Conservation (phyloP, 345 rosid genomes). For the Excoecaria agallocha region DNA sequence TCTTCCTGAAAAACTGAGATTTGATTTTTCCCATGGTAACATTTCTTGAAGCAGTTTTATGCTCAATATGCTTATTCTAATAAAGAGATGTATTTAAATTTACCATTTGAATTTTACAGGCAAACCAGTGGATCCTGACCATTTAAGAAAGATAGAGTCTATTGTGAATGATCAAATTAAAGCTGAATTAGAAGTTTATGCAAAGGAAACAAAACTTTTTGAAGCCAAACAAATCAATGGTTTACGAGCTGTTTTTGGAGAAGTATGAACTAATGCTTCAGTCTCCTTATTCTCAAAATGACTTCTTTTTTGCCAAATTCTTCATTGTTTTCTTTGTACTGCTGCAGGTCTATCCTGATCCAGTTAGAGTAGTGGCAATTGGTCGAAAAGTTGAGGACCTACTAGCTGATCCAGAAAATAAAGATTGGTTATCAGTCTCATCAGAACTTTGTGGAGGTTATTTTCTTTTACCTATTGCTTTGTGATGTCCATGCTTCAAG, state of each 20-base stretch:
- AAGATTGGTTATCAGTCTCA: conserved; percentile 66
- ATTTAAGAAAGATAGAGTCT: conserved; percentile 68
- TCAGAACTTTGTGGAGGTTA: conserved; percentile 95
- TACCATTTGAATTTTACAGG: conserved; percentile 41
- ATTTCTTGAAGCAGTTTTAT: not conserved
- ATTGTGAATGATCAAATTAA: conserved; percentile 89
- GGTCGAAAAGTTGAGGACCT: conserved; percentile 79
- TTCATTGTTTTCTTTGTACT: conserved; percentile 10
- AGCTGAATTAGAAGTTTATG: conserved; percentile 77
- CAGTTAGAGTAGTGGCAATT: conserved; percentile 90
- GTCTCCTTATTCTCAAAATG: not conserved
- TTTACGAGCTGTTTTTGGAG: conserved; percentile 95
- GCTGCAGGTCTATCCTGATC: conserved; percentile 85
- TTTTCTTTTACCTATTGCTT: conserved; percentile 15
- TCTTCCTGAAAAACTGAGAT: conserved; percentile 94
- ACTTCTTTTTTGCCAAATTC: not conserved
- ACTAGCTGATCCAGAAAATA: conserved; percentile 75
- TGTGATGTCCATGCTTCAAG: conserved; percentile 8
- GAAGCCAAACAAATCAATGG: conserved; percentile 78
- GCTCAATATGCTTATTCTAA: conserved; percentile 5
- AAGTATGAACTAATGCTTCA: conserved; percentile 42
- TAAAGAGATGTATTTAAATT: conserved; percentile 12
- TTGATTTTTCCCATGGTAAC: conserved; percentile 96
- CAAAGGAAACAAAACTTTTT: conserved; percentile 70
- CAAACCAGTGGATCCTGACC: conserved; percentile 77